A percentile compares a stretch with the other conserved stretches of the same genome.
phyloP scores from a whole-genome alignment of 1,139 yeast genomes.

The Kurtzmaniella quercitrusa region DNA sequence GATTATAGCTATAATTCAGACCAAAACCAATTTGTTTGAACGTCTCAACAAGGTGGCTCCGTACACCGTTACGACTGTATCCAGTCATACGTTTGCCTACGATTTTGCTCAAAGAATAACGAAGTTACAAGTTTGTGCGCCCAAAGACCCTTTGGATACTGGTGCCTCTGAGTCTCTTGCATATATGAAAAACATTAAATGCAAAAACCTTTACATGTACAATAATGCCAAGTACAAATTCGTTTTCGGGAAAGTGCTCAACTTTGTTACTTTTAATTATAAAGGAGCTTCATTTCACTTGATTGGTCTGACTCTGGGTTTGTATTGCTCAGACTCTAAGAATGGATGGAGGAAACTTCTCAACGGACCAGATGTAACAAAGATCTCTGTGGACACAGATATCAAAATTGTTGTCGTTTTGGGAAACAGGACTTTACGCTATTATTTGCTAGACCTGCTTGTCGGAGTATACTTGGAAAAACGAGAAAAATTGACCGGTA shows the following conservation, averaged over 20 bases:
- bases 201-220: conserved; percentile 25
- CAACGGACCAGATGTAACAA: conserved; percentile 51
- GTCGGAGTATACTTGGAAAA: conserved; percentile 35
- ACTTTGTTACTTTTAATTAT: conserved; percentile 24
- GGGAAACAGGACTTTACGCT: conserved; percentile 55
- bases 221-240: conserved; percentile 21
- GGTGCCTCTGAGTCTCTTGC: conserved; percentile 29
- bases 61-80: conserved; percentile 48
- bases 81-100: conserved; percentile 65
- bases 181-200: conserved; percentile 21
- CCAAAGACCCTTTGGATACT: conserved; percentile 60
- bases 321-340: conserved; percentile 47
- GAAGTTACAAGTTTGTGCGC: conserved; percentile 57
- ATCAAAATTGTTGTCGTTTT: conserved; percentile 58
- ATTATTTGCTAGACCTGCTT: conserved; percentile 54
- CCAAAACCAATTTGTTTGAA: conserved; percentile 51
- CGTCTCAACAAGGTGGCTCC: conserved; percentile 49
- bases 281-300: conserved; percentile 24
- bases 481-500: conserved; percentile 26
- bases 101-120: conserved; percentile 50
- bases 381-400: conserved; percentile 56
- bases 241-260: conserved; percentile 24
- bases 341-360: conserved; percentile 62
- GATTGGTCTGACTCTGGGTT: conserved; percentile 34
- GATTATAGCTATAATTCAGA: conserved; percentile 51